phyloP scores from a whole-genome alignment of 164 flowering plant genomes.

The Houttuynia cordata region DNA sequence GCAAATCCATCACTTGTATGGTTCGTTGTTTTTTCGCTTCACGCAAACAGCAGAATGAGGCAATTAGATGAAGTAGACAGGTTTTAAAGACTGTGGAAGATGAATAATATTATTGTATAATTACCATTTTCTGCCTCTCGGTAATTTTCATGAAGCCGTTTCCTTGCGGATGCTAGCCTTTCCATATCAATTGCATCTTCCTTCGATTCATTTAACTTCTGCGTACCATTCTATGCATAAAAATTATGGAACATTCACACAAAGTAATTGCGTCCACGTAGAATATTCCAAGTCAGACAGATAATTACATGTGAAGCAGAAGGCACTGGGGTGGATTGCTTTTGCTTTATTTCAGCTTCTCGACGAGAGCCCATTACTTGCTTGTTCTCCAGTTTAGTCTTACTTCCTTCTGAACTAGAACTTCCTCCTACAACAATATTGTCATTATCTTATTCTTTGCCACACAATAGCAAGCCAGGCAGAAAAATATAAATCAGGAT shows the following conservation, averaged over 20 bases:
- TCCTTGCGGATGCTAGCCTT: constrained; percentile 78
- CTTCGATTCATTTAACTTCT: constrained; percentile 44
- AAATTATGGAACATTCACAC: neutral
- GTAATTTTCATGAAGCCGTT: constrained; percentile 79
- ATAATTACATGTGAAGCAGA: constrained; percentile 28
- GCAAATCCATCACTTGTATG: constrained; percentile 86
- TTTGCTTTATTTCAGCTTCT: constrained; percentile 32
- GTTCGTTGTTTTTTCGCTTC: constrained; percentile 98
- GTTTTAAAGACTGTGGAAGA: neutral
- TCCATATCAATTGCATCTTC: constrained; percentile 43
- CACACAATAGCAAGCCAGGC: neutral
- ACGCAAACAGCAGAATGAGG: neutral
- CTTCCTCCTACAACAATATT: constrained; percentile 35
- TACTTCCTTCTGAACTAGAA: constrained; percentile 50
- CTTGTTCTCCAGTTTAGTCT: constrained; percentile 35
- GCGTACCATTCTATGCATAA: neutral
- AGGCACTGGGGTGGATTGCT: constrained; percentile 22
- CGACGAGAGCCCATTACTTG: constrained; percentile 25
- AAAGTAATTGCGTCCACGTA: no score
- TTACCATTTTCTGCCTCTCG: constrained; percentile 90
- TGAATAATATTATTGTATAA: neutral
- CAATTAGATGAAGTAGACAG: neutral
- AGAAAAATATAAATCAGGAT: neutral
- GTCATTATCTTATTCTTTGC: neutral
- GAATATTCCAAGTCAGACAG: neutral